Conservation (phyloP, 495 filamentous ascomycete species). For the Daldinia childiae region DNA sequence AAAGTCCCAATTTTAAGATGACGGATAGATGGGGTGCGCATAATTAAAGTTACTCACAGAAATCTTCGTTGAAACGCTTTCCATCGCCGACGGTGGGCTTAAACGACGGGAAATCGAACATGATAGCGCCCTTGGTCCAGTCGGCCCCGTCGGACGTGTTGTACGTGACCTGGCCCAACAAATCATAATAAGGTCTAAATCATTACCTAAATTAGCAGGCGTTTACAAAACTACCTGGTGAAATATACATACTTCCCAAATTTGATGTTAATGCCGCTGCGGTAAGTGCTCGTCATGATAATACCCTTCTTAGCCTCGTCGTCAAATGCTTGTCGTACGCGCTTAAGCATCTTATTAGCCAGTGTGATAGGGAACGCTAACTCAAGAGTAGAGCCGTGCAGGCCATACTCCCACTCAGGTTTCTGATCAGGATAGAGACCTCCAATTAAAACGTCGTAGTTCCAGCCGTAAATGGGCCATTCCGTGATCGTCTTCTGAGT, state of each 20-base stretch:
- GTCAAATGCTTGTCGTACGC: conserved; percentile 57
- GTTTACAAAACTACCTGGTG: not conserved
- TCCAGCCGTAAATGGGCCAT: conserved; percentile 63
- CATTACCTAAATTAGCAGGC: not conserved
- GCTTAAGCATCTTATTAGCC: conserved; percentile 59
- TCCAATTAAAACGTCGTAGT: conserved; percentile 62
- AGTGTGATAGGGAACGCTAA: conserved; percentile 59
- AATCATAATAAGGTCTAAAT: conserved; percentile 54
- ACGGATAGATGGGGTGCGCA: too few species aligned
- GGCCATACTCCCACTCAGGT: conserved; percentile 59
- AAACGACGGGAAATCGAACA: conserved; percentile 62
- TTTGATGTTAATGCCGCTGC: conserved; percentile 64
- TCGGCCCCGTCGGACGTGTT: conserved; percentile 55
- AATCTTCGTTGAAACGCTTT: conserved; percentile 59
- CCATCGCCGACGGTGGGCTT: conserved; percentile 56
- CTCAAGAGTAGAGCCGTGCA: conserved; percentile 58
- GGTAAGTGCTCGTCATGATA: conserved; percentile 59
- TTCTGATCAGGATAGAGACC: conserved; percentile 59
- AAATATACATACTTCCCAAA: conserved; percentile 46
- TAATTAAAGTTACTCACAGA: conserved; percentile 49
- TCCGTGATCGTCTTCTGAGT: conserved; percentile 50
- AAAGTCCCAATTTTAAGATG: not conserved
- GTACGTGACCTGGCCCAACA: conserved; percentile 60
- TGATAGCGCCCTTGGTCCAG: conserved; percentile 61
- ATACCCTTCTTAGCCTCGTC: conserved; percentile 52